A percentile compares a stretch with the other conserved stretches of the same genome.
These are phyloP conservation scores for Clathrospora elynae DNA, from an alignment of 2,329 filamentous ascomycete species.

Conservation along the genomic window DNA sequence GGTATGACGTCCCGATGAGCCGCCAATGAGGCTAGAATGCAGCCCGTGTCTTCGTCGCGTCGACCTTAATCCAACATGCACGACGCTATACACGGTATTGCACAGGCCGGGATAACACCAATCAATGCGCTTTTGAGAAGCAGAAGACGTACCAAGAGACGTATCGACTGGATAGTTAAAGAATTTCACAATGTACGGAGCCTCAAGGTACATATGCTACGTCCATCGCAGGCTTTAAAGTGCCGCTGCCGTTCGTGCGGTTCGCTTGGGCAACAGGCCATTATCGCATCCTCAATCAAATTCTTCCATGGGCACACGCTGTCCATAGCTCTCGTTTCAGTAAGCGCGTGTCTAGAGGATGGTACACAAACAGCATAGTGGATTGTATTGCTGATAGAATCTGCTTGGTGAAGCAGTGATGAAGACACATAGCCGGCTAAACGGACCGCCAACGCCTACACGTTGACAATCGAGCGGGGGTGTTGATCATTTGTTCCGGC, in stretches of 20 bases:
- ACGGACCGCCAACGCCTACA: conserved; percentile 34
- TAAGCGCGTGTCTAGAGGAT: conserved; percentile 11
- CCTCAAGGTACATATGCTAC: conserved; percentile 24
- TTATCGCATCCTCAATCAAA: conserved; percentile 17
- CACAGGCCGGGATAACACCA: conserved; percentile 1
- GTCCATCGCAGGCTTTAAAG: conserved; percentile 2
- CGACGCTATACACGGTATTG: conserved; percentile 5
- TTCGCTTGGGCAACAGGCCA: conserved; percentile 24
- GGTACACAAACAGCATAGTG: conserved; percentile 36
- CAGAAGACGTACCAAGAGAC: neutral
- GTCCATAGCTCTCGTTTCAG: conserved; percentile 17
- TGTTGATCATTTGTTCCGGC: conserved; percentile 21
- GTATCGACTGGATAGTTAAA: neutral
- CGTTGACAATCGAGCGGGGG: conserved; percentile 12
- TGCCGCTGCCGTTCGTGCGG: conserved; percentile 23
- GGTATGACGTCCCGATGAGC: conserved; percentile 39
- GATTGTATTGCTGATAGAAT: conserved; percentile 28
- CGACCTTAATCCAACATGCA: conserved; percentile 8
- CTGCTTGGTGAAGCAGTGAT: conserved; percentile 25
- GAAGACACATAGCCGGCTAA: conserved; percentile 26
- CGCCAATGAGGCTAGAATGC: conserved; percentile 16
- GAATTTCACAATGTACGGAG: conserved; percentile 3
- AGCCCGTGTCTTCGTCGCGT: conserved; percentile 6
- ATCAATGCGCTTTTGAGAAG: too few relatives aligned
- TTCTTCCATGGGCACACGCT: conserved; percentile 8